Evolutionary conservation across 2,329 filamentous ascomycete species (phyloP).

Genomic region (Tolypocladium capitatum): DNA sequence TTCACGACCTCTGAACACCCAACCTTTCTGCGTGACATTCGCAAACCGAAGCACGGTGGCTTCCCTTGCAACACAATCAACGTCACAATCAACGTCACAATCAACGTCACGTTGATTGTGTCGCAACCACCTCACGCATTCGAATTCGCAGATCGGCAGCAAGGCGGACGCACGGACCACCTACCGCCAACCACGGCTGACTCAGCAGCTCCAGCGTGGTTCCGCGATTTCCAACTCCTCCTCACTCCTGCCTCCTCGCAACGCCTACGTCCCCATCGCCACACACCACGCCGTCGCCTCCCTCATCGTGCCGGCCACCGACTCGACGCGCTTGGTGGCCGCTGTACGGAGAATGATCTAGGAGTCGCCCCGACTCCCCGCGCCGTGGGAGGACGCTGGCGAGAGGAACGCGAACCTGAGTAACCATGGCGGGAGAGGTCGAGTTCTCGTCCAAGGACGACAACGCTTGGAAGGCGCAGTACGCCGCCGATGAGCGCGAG

Average conservation of each 20-base stretch:
- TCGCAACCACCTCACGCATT: too few species aligned
- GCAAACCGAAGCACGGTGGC: too few species aligned
- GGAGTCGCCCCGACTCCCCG: background rate
- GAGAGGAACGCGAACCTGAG: conserved; percentile 1
- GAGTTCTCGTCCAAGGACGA: conserved; percentile 23
- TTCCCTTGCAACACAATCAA: too few species aligned
- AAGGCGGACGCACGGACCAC: background rate
- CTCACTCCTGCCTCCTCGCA: background rate
- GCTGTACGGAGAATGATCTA: background rate
- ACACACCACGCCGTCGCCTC: background rate
- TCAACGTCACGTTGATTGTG: too few species aligned
- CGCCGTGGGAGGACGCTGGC: conserved; percentile 4
- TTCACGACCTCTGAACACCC: too few species aligned
- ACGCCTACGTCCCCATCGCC: background rate
- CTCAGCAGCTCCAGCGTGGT: background rate
- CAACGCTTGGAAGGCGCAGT: conserved; percentile 26
- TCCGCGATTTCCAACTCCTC: background rate
- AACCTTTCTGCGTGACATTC: too few species aligned
- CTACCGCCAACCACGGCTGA: background rate
- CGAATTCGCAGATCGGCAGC: too few species aligned
- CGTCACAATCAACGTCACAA: too few species aligned
- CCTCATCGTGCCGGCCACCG: background rate
- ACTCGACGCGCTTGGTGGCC: background rate
- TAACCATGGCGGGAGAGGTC: conserved; percentile 19
- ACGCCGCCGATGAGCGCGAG: conserved; percentile 34